A percentile compares a stretch with the other conserved stretches of the same genome.
Evolutionary conservation across 1,139 yeast genomes (phyloP).

Genomic region (Candida smagusa): DNA sequence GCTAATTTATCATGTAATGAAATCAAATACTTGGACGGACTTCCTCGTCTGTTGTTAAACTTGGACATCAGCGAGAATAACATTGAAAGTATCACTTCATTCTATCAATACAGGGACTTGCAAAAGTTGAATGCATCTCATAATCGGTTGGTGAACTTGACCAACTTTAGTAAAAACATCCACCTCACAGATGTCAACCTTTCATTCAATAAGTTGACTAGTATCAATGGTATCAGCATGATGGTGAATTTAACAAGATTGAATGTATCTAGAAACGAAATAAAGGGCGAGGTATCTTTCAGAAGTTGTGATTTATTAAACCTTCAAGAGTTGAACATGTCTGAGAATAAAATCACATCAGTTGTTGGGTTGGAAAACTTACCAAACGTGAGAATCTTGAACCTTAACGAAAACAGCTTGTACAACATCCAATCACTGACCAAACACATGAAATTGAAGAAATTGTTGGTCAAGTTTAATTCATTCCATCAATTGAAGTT

Average conservation of each 20-base stretch:
- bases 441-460: constrained; percentile 35
- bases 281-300: constrained; percentile 40
- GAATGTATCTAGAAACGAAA: constrained; percentile 41
- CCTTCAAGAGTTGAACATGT: constrained; percentile 44
- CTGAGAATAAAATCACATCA: constrained; percentile 36
- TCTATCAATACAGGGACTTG: constrained; percentile 36
- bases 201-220: constrained; percentile 29
- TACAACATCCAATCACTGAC: constrained; percentile 18
- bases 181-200: constrained; percentile 37
- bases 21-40: constrained; percentile 45
- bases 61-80: constrained; percentile 37
- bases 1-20: constrained; percentile 42
- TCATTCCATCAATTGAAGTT: constrained; percentile 30
- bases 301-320: constrained; percentile 29
- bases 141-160: constrained; percentile 35
- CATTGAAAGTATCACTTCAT: constrained; percentile 42
- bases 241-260: constrained; percentile 40
- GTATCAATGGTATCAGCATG: constrained; percentile 36
- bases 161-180: constrained; percentile 29
- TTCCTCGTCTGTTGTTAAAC: constrained; percentile 38
- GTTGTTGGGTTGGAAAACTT: constrained; percentile 36
- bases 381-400: constrained; percentile 35
- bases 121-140: constrained; percentile 41
- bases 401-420: constrained; percentile 43
- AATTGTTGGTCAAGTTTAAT: constrained; percentile 43